Evolutionary conservation across 2,329 filamentous ascomycete species (phyloP).

Genomic region (Fusarium sp.): DNA sequence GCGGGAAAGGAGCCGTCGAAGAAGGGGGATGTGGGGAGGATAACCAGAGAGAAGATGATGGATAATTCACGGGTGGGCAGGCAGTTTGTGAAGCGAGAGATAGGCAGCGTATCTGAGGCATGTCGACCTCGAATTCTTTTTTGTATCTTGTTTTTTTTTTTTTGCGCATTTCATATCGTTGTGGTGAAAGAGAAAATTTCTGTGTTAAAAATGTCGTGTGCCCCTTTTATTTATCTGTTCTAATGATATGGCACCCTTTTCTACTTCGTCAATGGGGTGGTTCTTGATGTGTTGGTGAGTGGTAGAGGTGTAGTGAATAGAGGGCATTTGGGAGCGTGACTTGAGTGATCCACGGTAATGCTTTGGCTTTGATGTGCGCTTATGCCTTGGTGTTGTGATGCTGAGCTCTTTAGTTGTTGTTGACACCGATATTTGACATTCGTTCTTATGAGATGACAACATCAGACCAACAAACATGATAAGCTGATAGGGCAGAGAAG

Average conservation of each 20-base stretch:
- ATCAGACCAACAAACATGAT: neutral
- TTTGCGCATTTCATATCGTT: constrained; percentile 9
- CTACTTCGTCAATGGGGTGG: constrained; percentile 18
- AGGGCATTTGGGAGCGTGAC: neutral
- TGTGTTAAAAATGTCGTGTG: neutral
- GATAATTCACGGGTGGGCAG: constrained; percentile 3
- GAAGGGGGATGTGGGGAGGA: constrained; percentile 21
- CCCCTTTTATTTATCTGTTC: constrained; percentile 25
- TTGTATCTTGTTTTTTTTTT: constrained; percentile 23
- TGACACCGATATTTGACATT: neutral
- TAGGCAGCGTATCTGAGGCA: constrained; percentile 34
- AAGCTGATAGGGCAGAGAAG: neutral
- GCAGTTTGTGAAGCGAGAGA: constrained; percentile 22
- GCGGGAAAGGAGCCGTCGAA: neutral
- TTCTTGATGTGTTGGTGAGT: neutral
- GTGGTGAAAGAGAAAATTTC: constrained; percentile 12
- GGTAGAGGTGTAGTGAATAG: neutral
- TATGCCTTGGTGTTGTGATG: neutral
- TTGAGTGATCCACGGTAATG: neutral
- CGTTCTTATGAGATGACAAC: neutral
- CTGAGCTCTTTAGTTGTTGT: neutral
- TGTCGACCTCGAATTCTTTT: constrained; percentile 15
- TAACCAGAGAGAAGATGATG: constrained; percentile 8
- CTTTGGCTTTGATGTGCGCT: neutral
- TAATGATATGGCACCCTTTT: constrained; percentile 44